Evolutionary conservation across 805 yeast genomes (phyloP).

Genomic region (Saccharomycopsis vini): DNA sequence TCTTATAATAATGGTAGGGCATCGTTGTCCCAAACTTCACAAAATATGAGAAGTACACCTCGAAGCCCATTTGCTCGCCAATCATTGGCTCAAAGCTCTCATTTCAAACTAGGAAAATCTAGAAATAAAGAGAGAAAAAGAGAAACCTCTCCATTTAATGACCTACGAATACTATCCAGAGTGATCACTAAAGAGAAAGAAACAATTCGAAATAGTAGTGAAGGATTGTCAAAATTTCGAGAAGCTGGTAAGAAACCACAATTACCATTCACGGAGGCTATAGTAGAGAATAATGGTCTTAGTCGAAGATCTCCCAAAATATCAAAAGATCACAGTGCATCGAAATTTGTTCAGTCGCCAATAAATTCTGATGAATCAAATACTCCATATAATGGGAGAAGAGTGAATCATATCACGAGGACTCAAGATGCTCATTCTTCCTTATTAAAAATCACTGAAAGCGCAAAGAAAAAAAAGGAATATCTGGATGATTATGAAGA

Average conservation of each 20-base stretch:
- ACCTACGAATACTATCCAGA: slow-evolving; percentile 10
- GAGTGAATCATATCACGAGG: slow-evolving; percentile 23
- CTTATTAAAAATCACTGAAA: slow-evolving; percentile 17
- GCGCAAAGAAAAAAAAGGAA: not conserved
- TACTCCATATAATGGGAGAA: slow-evolving; percentile 23
- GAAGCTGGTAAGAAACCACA: not conserved
- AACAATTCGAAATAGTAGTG: slow-evolving; percentile 3
- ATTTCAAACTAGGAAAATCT: too few species aligned
- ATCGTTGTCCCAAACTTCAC: too few species aligned
- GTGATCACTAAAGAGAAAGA: slow-evolving; percentile 11
- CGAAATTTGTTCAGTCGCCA: too few species aligned
- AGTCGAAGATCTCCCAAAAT: too few species aligned
- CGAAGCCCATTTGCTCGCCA: too few species aligned
- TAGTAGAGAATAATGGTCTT: too few species aligned
- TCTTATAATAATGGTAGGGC: too few species aligned
- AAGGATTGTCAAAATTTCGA: not conserved
- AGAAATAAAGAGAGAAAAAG: too few species aligned
- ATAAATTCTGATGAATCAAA: too few species aligned
- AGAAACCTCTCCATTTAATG: slow-evolving; percentile 6
- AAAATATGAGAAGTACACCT: too few species aligned
- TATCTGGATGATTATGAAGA: slow-evolving; percentile 23
- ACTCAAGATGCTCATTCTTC: slow-evolving; percentile 28
- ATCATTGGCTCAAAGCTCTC: too few species aligned
- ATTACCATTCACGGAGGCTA: slow-evolving; percentile 12
- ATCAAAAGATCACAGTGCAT: too few species aligned